phyloP scores from a whole-genome alignment of 495 filamentous ascomycete species.

The Hyaloscypha bicolor region DNA sequence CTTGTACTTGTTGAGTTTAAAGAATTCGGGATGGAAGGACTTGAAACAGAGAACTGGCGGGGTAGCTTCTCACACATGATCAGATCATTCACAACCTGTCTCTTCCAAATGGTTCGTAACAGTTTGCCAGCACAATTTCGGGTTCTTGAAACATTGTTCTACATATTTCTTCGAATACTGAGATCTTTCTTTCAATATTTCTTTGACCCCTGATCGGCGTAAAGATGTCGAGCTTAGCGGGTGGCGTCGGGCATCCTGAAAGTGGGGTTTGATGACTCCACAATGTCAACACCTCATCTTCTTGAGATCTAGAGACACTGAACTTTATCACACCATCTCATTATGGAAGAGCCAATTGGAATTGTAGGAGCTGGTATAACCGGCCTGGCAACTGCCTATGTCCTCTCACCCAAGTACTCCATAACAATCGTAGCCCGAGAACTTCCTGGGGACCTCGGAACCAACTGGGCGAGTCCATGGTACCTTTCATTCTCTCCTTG shows the following conservation, averaged over 20 bases:
- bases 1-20: not conserved
- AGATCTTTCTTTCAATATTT: no score
- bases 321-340: conserved; percentile 64
- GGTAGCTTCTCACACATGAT: not conserved
- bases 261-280: conserved; percentile 5
- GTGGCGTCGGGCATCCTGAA: not conserved
- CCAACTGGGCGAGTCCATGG: conserved; percentile 33
- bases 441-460: conserved; percentile 27
- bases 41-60: not conserved
- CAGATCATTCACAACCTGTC: not conserved
- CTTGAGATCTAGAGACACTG: not conserved
- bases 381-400: conserved; percentile 26
- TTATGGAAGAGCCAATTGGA: conserved; percentile 44
- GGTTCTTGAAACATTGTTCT: not conserved
- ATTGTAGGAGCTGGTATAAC: conserved; percentile 32
- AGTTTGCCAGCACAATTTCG: not conserved
- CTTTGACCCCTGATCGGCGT: not conserved
- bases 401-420: conserved; percentile 25
- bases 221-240: not conserved
- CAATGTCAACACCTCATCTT: not conserved
- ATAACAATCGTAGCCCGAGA: conserved; percentile 30
- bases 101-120: not conserved
- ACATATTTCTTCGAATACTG: not conserved
- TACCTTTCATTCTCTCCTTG: not conserved
- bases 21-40: not conserved